Conservation (phyloP, 805 yeast genomes). For the Wickerhamiella lipophila region DNA sequence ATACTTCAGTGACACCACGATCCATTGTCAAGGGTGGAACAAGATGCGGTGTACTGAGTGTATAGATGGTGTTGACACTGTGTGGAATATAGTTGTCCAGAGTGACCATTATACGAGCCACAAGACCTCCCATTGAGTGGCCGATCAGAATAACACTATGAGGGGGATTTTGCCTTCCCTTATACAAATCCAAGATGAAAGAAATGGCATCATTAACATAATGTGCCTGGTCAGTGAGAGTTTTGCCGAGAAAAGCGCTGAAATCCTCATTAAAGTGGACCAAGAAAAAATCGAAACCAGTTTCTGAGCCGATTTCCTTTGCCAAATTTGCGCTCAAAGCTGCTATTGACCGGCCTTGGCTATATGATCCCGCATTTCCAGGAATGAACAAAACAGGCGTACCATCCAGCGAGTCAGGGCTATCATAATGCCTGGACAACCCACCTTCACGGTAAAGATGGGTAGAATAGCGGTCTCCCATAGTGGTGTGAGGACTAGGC, state of each 20-base stretch:
- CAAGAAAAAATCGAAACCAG: conserved; percentile 64
- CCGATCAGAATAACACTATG: conserved; percentile 66
- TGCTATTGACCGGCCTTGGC: conserved; percentile 86
- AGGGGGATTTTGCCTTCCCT: conserved; percentile 34
- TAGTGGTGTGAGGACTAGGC: conserved; percentile 12
- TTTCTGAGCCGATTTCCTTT: conserved; percentile 28
- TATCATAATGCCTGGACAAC: conserved; percentile 13
- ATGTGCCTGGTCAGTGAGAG: conserved; percentile 87
- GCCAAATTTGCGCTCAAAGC: conserved; percentile 55
- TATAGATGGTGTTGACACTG: conserved; percentile 71
- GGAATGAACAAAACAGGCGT: conserved; percentile 89
- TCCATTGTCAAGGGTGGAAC: conserved; percentile 90
- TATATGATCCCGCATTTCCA: conserved; percentile 92
- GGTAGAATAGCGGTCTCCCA: conserved; percentile 42
- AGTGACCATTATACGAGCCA: conserved; percentile 72
- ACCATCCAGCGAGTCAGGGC: conserved; percentile 43
- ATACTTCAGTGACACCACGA: conserved; percentile 66
- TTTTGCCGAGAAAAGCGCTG: conserved; percentile 91
- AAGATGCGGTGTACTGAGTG: conserved; percentile 84
- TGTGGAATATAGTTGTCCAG: conserved; percentile 58
- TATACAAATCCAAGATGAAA: conserved; percentile 61
- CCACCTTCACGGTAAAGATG: conserved; percentile 79
- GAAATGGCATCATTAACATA: conserved; percentile 76
- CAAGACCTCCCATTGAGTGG: conserved; percentile 98
- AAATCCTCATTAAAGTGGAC: conserved; percentile 94